Conservation (phyloP, 805 yeast species). For the Hanseniaspora pseudoguilliermondii region DNA sequence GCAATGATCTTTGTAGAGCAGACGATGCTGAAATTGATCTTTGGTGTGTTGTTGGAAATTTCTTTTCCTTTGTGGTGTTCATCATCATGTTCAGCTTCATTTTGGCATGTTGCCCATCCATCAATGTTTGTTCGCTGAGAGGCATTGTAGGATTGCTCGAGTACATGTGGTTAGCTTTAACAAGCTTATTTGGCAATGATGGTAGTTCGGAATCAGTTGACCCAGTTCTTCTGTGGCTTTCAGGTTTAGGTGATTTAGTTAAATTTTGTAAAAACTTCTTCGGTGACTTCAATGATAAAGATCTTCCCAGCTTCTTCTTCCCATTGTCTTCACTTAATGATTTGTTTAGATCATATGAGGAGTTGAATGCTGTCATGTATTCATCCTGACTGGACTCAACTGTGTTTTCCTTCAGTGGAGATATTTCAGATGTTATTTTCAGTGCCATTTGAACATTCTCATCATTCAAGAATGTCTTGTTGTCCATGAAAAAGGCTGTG, state of each 20-base stretch:
- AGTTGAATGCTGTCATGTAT: constrained; percentile 1
- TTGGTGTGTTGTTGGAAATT: constrained; percentile 3
- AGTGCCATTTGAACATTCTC: constrained; percentile 6
- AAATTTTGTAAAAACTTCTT: constrained; percentile 15
- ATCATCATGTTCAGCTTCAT: constrained; percentile 8
- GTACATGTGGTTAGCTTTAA: not conserved
- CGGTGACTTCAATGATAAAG: constrained; percentile 26
- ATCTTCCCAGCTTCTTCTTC: constrained; percentile 21
- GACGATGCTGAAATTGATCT: constrained; percentile 4
- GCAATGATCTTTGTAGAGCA: constrained; percentile 10
- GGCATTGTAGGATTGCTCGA: constrained; percentile 9
- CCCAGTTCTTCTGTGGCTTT: not conserved
- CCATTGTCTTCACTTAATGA: not conserved
- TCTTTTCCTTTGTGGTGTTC: constrained; percentile 4
- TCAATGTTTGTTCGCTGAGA: constrained; percentile 12
- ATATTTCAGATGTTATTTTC: constrained; percentile 7
- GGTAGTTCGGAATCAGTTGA: not conserved
- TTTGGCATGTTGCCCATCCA: constrained; percentile 12
- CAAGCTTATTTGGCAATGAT: not conserved
- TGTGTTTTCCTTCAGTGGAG: not conserved
- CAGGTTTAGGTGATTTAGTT: constrained; percentile 3
- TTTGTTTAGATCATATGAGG: not conserved
- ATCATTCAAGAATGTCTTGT: not conserved
- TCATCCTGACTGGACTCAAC: not conserved
- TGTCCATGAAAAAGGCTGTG: not conserved